Conservation (phyloP, 108 stramenopile genomes). For the Fragilaria radians region DNA sequence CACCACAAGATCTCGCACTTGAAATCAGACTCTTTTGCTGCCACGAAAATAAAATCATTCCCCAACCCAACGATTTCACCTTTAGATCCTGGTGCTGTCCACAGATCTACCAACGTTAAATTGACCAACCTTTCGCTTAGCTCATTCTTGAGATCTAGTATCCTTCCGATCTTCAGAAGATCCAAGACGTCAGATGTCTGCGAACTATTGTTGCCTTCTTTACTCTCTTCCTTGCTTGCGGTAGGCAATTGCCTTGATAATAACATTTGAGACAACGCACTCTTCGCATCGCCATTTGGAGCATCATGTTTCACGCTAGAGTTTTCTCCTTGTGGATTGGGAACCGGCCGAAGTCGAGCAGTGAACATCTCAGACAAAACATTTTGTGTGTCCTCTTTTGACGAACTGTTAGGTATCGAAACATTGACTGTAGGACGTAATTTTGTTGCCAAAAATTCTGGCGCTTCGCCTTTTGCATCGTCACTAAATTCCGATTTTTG, state of each 20-base stretch:
- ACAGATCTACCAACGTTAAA: conserved; percentile 5
- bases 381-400: neutral
- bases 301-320: too few relatives aligned
- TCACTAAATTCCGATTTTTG: too few relatives aligned
- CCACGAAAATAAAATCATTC: conserved; percentile 27
- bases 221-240: too few relatives aligned
- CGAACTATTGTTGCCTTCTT: too few relatives aligned
- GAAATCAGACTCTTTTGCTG: conserved; percentile 8
- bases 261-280: neutral
- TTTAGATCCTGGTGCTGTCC: conserved; percentile 6
- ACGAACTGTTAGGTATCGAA: neutral
- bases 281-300: neutral
- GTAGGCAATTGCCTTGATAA: too few relatives aligned
- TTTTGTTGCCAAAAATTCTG: neutral
- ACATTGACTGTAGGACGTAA: neutral
- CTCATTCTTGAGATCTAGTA: too few relatives aligned
- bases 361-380: neutral
- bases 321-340: too few relatives aligned
- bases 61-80: conserved; percentile 16
- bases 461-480: too few relatives aligned
- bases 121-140: conserved; percentile 3
- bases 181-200: too few relatives aligned
- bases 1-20: conserved; percentile 53
- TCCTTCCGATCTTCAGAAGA: too few relatives aligned
- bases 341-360: neutral